Evolutionary conservation across 1,284 basidiomycete species (phyloP).

Genomic region (Heterobasidion occidentale): DNA sequence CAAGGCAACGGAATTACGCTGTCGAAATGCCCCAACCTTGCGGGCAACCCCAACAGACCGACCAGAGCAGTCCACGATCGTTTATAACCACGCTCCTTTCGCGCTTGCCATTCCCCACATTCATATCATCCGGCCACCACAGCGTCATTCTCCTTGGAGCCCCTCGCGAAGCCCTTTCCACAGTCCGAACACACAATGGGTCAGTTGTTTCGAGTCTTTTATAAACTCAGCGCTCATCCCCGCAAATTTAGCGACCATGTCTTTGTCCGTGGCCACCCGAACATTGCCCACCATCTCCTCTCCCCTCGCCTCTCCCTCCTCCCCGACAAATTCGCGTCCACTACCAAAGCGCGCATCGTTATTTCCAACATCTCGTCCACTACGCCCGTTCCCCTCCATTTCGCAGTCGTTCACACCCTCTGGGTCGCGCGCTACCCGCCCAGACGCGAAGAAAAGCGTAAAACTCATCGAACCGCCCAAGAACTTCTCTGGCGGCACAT

Average conservation of each 20-base stretch:
- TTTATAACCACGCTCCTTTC: not conserved
- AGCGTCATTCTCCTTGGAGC: conserved; percentile 10
- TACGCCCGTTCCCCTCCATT: conserved; percentile 68
- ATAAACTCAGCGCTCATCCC: not conserved
- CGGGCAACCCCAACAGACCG: not conserved
- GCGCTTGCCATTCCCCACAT: conserved; percentile 8
- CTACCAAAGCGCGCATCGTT: conserved; percentile 33
- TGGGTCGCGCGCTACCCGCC: conserved; percentile 1
- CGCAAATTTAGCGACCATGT: not conserved
- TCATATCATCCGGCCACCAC: conserved; percentile 9
- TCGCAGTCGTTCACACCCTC: conserved; percentile 18
- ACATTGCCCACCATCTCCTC: conserved; percentile 11
- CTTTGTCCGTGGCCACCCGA: conserved; percentile 6
- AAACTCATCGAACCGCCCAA: conserved; percentile 74
- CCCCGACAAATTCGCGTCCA: conserved; percentile 22
- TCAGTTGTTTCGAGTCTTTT: not conserved
- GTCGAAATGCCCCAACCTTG: too few relatives aligned
- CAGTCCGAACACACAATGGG: too few relatives aligned
- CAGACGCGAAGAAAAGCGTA: conserved; percentile 32
- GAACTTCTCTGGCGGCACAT: conserved; percentile 50
- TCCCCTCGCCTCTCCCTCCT: conserved; percentile 42
- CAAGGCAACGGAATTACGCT: too few relatives aligned
- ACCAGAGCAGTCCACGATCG: not conserved
- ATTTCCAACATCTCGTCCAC: conserved; percentile 63
- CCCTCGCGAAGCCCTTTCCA: too few relatives aligned